phyloP scores from a whole-genome alignment of 441 rosid genomes.

The Theobroma grandiflorum region DNA sequence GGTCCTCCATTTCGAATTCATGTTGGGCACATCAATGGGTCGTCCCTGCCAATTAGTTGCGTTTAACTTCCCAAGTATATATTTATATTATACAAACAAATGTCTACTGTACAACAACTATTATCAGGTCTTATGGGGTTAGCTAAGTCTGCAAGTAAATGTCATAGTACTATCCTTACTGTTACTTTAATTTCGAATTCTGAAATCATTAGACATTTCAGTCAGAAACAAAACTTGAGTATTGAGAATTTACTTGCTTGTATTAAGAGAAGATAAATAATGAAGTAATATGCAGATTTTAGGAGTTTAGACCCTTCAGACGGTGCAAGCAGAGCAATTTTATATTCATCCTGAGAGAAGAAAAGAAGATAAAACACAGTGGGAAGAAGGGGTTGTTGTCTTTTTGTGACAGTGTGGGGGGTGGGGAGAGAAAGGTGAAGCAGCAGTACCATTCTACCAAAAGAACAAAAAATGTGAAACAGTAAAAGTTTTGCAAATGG shows the following conservation, averaged over 20 bases:
- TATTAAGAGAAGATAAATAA: not conserved
- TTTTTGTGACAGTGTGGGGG: not conserved
- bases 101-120: not conserved
- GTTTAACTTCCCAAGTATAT: not conserved
- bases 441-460: slow-evolving; percentile 9
- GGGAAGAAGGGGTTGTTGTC: not conserved
- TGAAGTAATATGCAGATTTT: too few species aligned
- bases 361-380: not conserved
- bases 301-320: too few species aligned
- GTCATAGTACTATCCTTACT: not conserved
- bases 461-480: not conserved
- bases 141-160: slow-evolving; percentile 4
- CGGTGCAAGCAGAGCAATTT: not conserved
- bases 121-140: not conserved
- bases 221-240: too few species aligned
- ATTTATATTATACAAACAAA: not conserved
- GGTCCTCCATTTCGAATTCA: slow-evolving; percentile 16
- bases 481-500: slow-evolving; percentile 2
- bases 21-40: slow-evolving; percentile 9
- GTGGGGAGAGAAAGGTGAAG: not conserved
- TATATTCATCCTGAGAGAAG: not conserved
- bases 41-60: slow-evolving; percentile 5
- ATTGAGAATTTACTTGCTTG: not conserved
- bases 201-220: too few species aligned
- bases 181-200: not conserved